Evolutionary conservation across 2,329 filamentous ascomycete genomes (phyloP), one percentile per base, ranked within the genome.

Genomic region (Colletotrichum chlorophyti): DNA sequence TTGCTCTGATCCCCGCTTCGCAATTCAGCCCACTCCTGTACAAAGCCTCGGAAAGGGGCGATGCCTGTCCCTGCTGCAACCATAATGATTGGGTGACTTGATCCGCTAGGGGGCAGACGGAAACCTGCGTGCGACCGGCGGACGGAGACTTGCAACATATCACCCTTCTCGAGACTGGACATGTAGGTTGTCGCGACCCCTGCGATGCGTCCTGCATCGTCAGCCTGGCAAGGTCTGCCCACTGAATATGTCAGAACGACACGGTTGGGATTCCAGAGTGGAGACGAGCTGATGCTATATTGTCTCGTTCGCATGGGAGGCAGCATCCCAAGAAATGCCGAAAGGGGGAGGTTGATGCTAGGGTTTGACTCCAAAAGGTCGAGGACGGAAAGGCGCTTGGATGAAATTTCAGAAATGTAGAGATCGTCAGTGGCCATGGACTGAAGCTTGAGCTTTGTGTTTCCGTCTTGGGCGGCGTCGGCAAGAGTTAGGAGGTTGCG

Each of bases 311-410:
- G 86, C 86, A 95, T 91, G 0, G 90, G 88, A 2, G 89, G 89
- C 1, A 93, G 81, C 79, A 92, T 88, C 29, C 81, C 79, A 7
- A 95, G 78, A 75, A 90, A 94, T 15, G 83, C 74, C 4, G 81
- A 81, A 21, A 95, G 81, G 0, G 89, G 80, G 0, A 94, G 72
- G 19, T 48, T 19, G 29, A 48, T n/a, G 3, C 82, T 73, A 27
- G 83, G 78, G 67, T 86, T 88, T 10, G 81, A 78, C 66, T 91
- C 86, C 1, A 94, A 79, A 2, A 94, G 77, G 60, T 93, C 88
- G 6, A 94, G 77, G 0, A 90, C 74, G 0, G 86, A 88, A 17
- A 86, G 74, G 9, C 83, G 82, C 65, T 87, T 88, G n/a, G 74
- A 69, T 12, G 76, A 72, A 43, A 86, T 73, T 14, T 83, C 75